Evolutionary conservation across 2,329 filamentous ascomycete species (phyloP).

Genomic region (Paraphoma sp.): DNA sequence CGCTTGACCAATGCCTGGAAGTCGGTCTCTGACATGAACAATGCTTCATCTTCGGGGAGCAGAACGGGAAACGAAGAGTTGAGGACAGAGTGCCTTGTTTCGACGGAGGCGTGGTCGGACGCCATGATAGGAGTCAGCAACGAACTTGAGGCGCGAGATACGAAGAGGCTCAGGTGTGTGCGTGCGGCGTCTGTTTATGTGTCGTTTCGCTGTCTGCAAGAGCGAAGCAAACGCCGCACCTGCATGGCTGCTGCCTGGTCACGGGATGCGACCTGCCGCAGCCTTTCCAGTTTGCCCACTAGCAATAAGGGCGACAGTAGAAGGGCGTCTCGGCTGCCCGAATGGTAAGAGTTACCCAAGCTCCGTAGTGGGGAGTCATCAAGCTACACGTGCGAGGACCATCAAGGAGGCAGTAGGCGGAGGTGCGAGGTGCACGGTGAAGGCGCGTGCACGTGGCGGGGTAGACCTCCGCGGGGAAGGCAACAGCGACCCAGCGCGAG

Average conservation of each 20-base stretch:
- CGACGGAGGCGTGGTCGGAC: background rate
- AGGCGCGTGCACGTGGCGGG: too few species aligned
- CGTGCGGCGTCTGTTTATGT: background rate
- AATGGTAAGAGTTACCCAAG: too few species aligned
- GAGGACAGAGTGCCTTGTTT: constrained; percentile 20
- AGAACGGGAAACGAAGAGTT: constrained; percentile 31
- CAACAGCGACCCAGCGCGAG: constrained; percentile 11
- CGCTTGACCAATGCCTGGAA: constrained; percentile 22
- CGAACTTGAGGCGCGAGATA: background rate
- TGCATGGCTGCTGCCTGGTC: constrained; percentile 5
- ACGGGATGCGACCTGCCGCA: background rate
- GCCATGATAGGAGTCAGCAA: constrained; percentile 5
- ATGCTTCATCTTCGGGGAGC: constrained; percentile 20
- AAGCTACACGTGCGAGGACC: too few species aligned
- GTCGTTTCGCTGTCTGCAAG: background rate
- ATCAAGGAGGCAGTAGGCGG: too few species aligned
- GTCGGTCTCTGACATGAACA: constrained; percentile 26
- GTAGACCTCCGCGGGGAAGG: constrained; percentile 19
- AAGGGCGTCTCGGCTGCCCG: background rate
- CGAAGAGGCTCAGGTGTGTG: background rate
- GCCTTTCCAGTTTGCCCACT: background rate
- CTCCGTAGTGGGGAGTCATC: too few species aligned
- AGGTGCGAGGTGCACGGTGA: background rate
- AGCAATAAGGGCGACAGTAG: background rate
- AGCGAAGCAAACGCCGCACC: background rate